Base-by-base conservation (phyloP, 208 protist species). In the Wallacemonas sp. region DNA sequence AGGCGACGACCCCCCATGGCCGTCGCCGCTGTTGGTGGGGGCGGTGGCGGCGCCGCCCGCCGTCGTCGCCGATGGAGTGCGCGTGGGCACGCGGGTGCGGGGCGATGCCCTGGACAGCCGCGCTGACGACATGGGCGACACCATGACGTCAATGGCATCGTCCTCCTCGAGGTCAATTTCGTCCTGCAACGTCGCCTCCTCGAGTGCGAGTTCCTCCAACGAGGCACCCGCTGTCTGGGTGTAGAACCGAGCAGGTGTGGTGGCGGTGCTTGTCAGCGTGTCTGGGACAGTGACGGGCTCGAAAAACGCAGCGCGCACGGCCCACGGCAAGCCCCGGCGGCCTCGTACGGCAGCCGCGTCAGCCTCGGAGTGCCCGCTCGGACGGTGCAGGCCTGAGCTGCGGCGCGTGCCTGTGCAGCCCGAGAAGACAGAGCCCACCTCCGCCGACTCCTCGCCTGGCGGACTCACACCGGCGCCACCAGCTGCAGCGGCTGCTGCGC, bases 91-190 rank as follows among this genome's bases (percentile, higher is more conserved):
- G 0, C 29, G 36, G 8, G 31, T 29, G 31, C 52, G 52, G n/a
- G 52, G 31, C 4, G 52, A 44, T 3, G 31, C 52, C 10, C 10
- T 59, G 26, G 52, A 59, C 26, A 14, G 52, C 31, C 52, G 5
- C 3, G 52, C 52, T 23, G 52, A 59, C 18, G 52, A 59, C 52
- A 59, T 59, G 52, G 31, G 1, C 3, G 52, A 59, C 52, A 59
- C 52, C 11, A 42, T 1, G 7, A 59, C 52, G 32, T 59, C 44
- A 5, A 49, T 18, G 16, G 18, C 44, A 26, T 49, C 44, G 20
- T 49, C 52, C 10, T 59, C 52, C 0, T 41, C 52, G 29, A 39
- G 31, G 26, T 57, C 49, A 3, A 36, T 33, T n/a, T 57, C 49
- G 5, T 33, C 49, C 8, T 57, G 16, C 16, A 49, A n/a, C n/a